A percentile compares a stretch with the other conserved stretches of the same genome.
Conservation (phyloP, 352 stramenopile genomes). For the Pythium aphanidermatum region DNA sequence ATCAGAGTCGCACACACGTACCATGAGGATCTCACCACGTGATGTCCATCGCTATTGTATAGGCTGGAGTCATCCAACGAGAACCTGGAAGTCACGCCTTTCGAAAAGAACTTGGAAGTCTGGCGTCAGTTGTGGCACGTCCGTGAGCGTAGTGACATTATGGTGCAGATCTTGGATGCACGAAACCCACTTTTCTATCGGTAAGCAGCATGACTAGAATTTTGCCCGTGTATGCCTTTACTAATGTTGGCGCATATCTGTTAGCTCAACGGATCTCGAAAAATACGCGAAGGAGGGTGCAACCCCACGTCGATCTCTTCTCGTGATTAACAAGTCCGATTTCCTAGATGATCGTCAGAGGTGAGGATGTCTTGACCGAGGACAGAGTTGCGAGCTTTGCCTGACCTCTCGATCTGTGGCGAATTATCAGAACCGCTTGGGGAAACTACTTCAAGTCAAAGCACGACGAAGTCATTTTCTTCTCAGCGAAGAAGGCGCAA, state of each 20-base stretch:
- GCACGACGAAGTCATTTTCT: slow-evolving; percentile 95
- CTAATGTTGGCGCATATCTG: too few species aligned
- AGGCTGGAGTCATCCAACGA: slow-evolving; percentile 76
- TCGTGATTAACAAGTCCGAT: slow-evolving; percentile 99
- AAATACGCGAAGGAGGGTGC: slow-evolving; percentile 93
- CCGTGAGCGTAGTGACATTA: slow-evolving; percentile 95
- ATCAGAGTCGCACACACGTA: too few species aligned
- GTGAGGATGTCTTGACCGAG: too few species aligned
- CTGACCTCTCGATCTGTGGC: too few species aligned
- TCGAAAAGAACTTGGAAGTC: slow-evolving; percentile 99
- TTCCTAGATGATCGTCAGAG: slow-evolving; percentile 93
- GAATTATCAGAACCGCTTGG: slow-evolving; percentile 90
- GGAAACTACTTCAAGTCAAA: slow-evolving; percentile 91
- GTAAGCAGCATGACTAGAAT: too few species aligned
- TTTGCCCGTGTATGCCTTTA: too few species aligned
- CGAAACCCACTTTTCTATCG: slow-evolving; percentile 98
- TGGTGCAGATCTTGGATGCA: slow-evolving; percentile 98
- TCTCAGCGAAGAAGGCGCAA: slow-evolving; percentile 95
- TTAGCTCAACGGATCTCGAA: slow-evolving; percentile 93
- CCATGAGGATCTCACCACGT: too few species aligned
- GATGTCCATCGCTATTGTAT: too few species aligned
- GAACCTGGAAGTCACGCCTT: slow-evolving; percentile 94
- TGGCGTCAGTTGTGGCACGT: slow-evolving; percentile 99
- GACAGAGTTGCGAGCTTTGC: too few species aligned
- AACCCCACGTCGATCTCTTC: slow-evolving; percentile 84